A percentile compares a stretch with the other conserved stretches of the same genome.
Conservation (phyloP, 179 eudicot species). For the Pouteria campechiana region DNA sequence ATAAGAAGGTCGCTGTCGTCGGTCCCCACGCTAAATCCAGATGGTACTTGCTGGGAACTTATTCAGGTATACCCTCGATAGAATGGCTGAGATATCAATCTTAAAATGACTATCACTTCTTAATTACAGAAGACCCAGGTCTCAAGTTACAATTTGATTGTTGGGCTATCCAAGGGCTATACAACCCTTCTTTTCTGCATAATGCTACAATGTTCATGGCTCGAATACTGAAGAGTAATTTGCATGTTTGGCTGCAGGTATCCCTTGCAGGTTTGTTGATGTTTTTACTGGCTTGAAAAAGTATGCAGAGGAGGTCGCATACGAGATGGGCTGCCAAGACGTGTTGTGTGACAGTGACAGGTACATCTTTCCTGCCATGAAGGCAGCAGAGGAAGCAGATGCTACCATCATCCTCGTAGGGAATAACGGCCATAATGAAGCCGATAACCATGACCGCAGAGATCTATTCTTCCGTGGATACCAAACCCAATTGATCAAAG, state of each 20-base stretch:
- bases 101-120: too few species aligned
- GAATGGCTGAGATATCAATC: too few species aligned
- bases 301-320: conserved; percentile 4
- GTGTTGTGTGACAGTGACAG: conserved; percentile 8
- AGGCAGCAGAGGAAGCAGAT: conserved; percentile 14
- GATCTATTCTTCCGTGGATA: conserved; percentile 26
- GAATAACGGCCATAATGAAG: conserved; percentile 25
- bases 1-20: conserved; percentile 58
- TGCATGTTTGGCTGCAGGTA: too few species aligned
- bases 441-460: conserved; percentile 22
- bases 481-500: conserved; percentile 17
- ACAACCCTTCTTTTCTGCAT: too few species aligned
- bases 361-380: conserved; percentile 6
- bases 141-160: too few species aligned
- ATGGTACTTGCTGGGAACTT: too few species aligned
- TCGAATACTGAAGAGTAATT: too few species aligned
- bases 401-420: conserved; percentile 27
- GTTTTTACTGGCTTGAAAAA: conserved; percentile 24
- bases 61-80: too few species aligned
- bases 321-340: conserved; percentile 19
- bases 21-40: too few species aligned
- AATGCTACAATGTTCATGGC: too few species aligned
- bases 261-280: conserved; percentile 22
- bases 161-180: too few species aligned
- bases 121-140: too few species aligned